Evolutionary conservation across 1,284 basidiomycete genomes (phyloP), one percentile per base, ranked within the genome.

Genomic region (Hypsizygus ulmarius): DNA sequence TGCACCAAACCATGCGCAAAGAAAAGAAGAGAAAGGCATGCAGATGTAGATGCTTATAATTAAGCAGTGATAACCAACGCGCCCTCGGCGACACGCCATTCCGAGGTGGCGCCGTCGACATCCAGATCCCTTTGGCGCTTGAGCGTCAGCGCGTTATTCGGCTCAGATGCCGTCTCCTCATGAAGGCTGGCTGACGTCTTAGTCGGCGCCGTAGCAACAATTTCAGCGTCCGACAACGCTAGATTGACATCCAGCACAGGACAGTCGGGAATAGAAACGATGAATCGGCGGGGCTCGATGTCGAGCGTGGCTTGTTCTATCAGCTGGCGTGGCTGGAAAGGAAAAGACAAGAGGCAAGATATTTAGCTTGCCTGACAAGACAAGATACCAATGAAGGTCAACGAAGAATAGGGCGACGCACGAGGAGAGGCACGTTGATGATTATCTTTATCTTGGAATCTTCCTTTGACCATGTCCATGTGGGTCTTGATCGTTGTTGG

Each of bases 61-160:
- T 42, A 62, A 19, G 54, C 61, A 33, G 47, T 59, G 39, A 73
- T 53, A 11, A 79, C 58, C 39, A 88, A 59, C 43, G 64, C 53
- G 16, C 68, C 69, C 45, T 82, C 76, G 3, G 63, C 72, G 19
- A 84, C 71, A 19, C 68, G 69, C 85, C 85, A 88, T 60, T 86
- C 81, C 3, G 82, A 84, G 35, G 61, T 68, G 1, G 83, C 84
- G 1, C 55, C 62, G 15, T 84, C 81, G 0, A 87, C 77, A 49
- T 83, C 72, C 21, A 89, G 71, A 21, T 73, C 69, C 11, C 78
- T 69, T 52, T 77, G 71, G 25, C 77, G 71, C 57, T 84, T 84
- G 32, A 86, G 68, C 50, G 59, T 64, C 44, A 83, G 58, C 0
- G 68, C 64, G 27, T 65, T 62, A 16, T 55, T 61, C 14, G 61